Evolutionary conservation across 148 eudicot genomes (phyloP), one percentile per base, ranked within the genome.

Genomic region (Amaranthus cruentus): DNA sequence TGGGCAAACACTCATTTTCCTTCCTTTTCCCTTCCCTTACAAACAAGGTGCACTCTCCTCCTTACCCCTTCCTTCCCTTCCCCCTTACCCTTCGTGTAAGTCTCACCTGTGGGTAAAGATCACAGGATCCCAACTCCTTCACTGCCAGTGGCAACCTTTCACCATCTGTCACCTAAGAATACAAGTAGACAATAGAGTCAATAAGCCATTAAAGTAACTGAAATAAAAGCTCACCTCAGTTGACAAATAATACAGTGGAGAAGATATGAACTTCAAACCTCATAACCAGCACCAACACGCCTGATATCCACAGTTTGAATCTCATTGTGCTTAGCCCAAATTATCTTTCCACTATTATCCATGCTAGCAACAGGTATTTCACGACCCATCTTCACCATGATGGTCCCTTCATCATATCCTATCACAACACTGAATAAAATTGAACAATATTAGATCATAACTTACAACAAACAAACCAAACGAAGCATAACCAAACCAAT

Each of bases 301-400:
- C 87, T 88, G 72, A 91, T 88, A 81, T 91, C 92, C 14, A 84
- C 90, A 69, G 98, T 95, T 77, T 95, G 97, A 76, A 95, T 87
- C 73, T 95, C 97, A 79, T 95, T 91, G 83, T 95, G 98, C 82
- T 89, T 91, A 9, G 98, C 93, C 96, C 96, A 91, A 72, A 91
- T 91, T 64, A 95, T 86, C 85, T 95, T 91, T 50, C 98, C 98
- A 69, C 96, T 85, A 56, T 83, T 95, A 80, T 95, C 97, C 98
- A 95, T 95, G 77, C 98, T 91, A 73, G 97, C 96, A 68, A 95
- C 89, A 68, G 99, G 99, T 74, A 87, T 89, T 79, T 95, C 98
- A 21, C 97, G 92, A 47, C 98, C 98, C 76, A 93, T 77, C 83
- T 93, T 93, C 68, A 93, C 92, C 98, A 93, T 88, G 69, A 93